Evolutionary conservation across 768 basidiomycete genomes (phyloP), one percentile per base, ranked within the genome.

Genomic region (Krasilnikovozyma curviuscula): DNA sequence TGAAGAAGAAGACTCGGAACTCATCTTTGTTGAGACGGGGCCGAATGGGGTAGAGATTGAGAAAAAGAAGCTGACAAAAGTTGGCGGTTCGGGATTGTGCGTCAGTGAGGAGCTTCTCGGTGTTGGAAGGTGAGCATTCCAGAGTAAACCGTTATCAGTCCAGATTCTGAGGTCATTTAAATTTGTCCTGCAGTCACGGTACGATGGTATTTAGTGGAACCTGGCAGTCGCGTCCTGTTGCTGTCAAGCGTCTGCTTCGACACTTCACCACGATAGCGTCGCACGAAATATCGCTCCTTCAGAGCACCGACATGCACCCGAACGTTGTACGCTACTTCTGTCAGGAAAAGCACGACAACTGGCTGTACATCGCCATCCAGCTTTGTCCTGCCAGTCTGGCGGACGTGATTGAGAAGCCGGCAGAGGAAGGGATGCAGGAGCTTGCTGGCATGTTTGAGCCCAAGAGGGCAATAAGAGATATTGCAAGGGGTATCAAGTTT

Each of bases 271-370:
- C 86, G 0, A 76, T 98, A 31, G 89, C 89, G 7, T 72, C 78
- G 3, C 82, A 89, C 40, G 93, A 98, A 69, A 88, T 97, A 24
- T 77, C 77, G 59, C 76, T 98, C 33, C 72, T 98, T 8, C 88
- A 95, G 67, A 88, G 93, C 62, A 83, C 83, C 40, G 93, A 98
- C 69, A 86, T 91, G 62, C 93, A 98, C 58, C 86, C 86, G 16
- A 95, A 98, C 67, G 93, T 98, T 63, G 89, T 97, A 25, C 49
- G 86, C 25, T 93, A 98, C 62, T 98, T 88, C 65, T 97, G 85
- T 66, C 88, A 97, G 69, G 91, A 97, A 68, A 71, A 81, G 3
- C 81, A 83, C 25, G 78, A 78, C 19, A 86, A 83, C 58, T 97
- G 97, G 70, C 76, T 97, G 9, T 97, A 91, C 65, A 97, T 98